A percentile compares a stretch with the other conserved stretches of the same genome.
Evolutionary conservation across 768 basidiomycete species (phyloP).

Genomic region (Suillus plorans): DNA sequence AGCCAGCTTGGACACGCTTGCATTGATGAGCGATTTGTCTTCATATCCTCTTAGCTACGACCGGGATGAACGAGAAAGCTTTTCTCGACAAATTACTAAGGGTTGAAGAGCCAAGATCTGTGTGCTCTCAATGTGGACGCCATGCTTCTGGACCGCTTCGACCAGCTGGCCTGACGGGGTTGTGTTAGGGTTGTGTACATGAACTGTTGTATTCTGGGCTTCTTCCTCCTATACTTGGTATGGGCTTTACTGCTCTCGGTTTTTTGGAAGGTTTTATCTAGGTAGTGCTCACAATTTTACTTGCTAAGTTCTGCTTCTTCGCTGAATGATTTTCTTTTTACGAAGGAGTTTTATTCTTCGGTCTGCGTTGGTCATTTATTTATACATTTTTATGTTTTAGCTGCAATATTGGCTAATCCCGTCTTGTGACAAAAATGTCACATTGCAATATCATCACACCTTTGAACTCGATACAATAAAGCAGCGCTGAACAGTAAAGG

Average conservation of each 20-base stretch:
- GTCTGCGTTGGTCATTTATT: conserved; percentile 13
- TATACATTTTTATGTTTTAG: conserved; percentile 16
- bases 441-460: background rate
- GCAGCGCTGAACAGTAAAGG: conserved; percentile 21
- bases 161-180: conserved; percentile 29
- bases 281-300: conserved; percentile 4
- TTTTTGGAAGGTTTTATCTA: background rate
- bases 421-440: conserved; percentile 3
- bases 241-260: conserved; percentile 11
- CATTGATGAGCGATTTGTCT: conserved; percentile 77
- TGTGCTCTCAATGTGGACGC: conserved; percentile 3
- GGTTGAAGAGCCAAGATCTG: conserved; percentile 12
- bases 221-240: conserved; percentile 15
- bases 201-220: conserved; percentile 25
- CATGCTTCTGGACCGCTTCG: conserved; percentile 13
- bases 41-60: conserved; percentile 84
- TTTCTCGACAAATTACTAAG: conserved; percentile 25
- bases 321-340: conserved; percentile 9
- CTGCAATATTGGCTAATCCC: background rate
- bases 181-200: conserved; percentile 21
- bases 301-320: conserved; percentile 9
- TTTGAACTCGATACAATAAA: conserved; percentile 1
- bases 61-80: conserved; percentile 29
- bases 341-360: conserved; percentile 10
- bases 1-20: conserved; percentile 83